Evolutionary conservation across 108 stramenopile genomes (phyloP).

Genomic region (Pelagomonas calceolata): DNA sequence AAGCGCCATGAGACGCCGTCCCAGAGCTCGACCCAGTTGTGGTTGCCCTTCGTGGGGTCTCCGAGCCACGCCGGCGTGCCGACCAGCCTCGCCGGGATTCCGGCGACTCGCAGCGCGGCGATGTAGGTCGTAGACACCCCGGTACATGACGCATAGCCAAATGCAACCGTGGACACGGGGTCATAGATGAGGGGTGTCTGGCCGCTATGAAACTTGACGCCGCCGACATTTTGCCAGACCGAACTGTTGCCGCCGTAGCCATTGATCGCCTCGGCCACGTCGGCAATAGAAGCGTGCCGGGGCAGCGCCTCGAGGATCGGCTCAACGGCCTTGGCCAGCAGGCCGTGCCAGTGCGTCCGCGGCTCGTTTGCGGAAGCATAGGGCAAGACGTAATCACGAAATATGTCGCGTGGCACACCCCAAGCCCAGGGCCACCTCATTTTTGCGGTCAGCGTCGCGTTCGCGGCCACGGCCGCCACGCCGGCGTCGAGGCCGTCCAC

Average conservation of each 20-base stretch:
- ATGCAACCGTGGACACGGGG: constrained; percentile 67
- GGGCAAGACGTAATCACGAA: constrained; percentile 61
- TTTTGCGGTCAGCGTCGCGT: not conserved
- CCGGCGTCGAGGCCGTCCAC: not conserved
- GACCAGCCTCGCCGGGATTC: constrained; percentile 62
- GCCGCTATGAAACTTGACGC: constrained; percentile 48
- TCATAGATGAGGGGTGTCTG: constrained; percentile 77
- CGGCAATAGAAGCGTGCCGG: not conserved
- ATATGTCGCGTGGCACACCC: constrained; percentile 46
- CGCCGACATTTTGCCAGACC: not conserved
- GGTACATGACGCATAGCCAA: constrained; percentile 68
- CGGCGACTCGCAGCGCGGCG: constrained; percentile 54
- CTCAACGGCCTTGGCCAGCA: constrained; percentile 1
- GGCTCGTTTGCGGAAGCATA: constrained; percentile 70
- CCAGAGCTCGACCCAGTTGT: constrained; percentile 82
- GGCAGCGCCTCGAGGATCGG: not conserved
- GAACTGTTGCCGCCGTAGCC: constrained; percentile 2
- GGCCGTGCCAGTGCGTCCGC: constrained; percentile 60
- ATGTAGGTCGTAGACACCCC: constrained; percentile 56
- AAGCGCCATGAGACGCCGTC: constrained; percentile 44
- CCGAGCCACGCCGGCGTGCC: constrained; percentile 76
- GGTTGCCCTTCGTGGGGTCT: constrained; percentile 59
- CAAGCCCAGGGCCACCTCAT: not conserved
- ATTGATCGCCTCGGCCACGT: constrained; percentile 52
- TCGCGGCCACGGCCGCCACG: not conserved